Base-by-base conservation (phyloP, 352 stramenopile genomes). In the Pythium utonaiense region DNA sequence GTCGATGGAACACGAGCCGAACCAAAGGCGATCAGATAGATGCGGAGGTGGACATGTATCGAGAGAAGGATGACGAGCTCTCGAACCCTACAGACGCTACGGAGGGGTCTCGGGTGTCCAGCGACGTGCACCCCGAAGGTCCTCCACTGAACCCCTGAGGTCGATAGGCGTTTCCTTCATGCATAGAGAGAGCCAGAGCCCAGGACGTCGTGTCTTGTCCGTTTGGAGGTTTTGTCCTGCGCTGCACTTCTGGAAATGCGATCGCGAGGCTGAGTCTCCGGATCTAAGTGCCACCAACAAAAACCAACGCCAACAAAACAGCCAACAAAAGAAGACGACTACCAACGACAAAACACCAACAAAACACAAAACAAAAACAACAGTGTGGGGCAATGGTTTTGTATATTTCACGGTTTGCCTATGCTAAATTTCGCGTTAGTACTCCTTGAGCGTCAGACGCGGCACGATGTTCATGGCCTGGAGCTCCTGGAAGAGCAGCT, bases 391-490 rank as follows among this genome's bases (percentile, higher is more conserved):
- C 31, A 38, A 38, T 38, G 31, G 31, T 38, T 38, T 38, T 38
- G 31, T 38, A 38, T 38, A 38, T 38, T 38, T 38, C 31, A 38
- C 31, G 31, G 3, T 34, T 21, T 42, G 10, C 25, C 9, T 53
- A 30, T 21, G n/a, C 17, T 44, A 38, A 31, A 21, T 56, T 47
- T 40, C 8, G 49, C 21, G 31, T 70, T 86, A 91, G 62, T 88
- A 91, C 65, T 99, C 96, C 67, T 98, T 93, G 28, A 99, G 85
- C 57, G 89, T 98, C 45, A 99, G 71, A 66, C 96, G 89, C 22
- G 97, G 97, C 38, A 99, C 84, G 50, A 99, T 98, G 82, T 99
- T 99, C 98, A 99, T 99, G 31, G 95, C 96, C 68, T 99, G 95
- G 27, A 99, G 83, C 73, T 99, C 97, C 77, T 98, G 95, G 77